Percentiles rank a stretch among this genome's conserved stretches.
These are phyloP conservation scores for Penicillium sp. DNA, from an alignment of 2,329 filamentous ascomycete species.

Conservation along the genomic window DNA sequence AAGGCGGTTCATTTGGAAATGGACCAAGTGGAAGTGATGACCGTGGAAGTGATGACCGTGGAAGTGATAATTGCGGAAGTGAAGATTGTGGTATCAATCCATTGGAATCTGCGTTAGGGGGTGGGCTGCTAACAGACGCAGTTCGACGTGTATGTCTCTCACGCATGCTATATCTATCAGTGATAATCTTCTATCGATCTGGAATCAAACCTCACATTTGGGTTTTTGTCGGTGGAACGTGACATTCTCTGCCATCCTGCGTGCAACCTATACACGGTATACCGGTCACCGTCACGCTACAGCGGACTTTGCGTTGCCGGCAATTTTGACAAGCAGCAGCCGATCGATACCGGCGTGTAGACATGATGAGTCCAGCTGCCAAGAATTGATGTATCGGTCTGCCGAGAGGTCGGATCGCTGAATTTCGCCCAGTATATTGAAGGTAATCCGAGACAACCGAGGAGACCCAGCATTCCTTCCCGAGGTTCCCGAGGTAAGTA, in stretches of 20 bases:
- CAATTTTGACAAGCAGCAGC: conserved; percentile 21
- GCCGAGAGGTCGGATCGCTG: neutral
- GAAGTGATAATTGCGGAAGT: neutral
- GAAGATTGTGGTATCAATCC: neutral
- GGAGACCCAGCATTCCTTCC: neutral
- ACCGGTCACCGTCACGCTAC: conserved; percentile 23
- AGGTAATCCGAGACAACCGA: neutral
- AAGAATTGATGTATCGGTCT: neutral
- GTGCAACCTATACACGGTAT: conserved; percentile 32
- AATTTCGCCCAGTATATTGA: neutral
- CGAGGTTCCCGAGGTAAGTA: neutral
- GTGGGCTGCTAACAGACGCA: neutral
- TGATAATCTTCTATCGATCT: neutral
- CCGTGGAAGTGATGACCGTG: neutral
- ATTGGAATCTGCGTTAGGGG: neutral
- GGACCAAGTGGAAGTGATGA: neutral
- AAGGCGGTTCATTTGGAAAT: neutral
- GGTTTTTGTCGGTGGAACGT: conserved; percentile 22
- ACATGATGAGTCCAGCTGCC: neutral
- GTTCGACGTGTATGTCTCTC: neutral
- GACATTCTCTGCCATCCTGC: conserved; percentile 28
- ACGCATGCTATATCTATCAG: neutral
- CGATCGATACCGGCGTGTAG: conserved; percentile 16
- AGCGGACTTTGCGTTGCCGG: conserved; percentile 23
- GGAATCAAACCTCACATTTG: conserved; percentile 8